A percentile compares a stretch with the other conserved stretches of the same genome.
These are phyloP conservation scores for Monosporozyma siamensis DNA, from an alignment of 805 yeast genomes.

Conservation along the genomic window DNA sequence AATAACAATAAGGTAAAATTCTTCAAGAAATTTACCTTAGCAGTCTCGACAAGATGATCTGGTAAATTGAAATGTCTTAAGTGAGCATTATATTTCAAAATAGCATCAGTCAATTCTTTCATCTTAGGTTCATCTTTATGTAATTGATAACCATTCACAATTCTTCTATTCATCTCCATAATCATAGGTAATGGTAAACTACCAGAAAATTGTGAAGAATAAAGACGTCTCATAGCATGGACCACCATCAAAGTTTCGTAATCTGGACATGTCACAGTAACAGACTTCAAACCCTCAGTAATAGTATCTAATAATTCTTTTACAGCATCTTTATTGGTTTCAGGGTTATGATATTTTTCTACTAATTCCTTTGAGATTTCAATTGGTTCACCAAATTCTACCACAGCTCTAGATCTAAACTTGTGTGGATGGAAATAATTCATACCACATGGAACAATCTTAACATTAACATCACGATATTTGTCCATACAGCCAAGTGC, in stretches of 20 bases:
- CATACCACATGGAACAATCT: constrained; percentile 95
- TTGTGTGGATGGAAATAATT: constrained; percentile 94
- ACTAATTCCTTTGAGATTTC: constrained; percentile 55
- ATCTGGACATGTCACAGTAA: constrained; percentile 82
- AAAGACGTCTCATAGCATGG: constrained; percentile 85
- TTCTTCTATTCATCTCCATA: constrained; percentile 83
- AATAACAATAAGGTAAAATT: constrained; percentile 45
- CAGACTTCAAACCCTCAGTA: constrained; percentile 67
- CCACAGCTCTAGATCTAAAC: constrained; percentile 88
- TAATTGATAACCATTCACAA: constrained; percentile 71
- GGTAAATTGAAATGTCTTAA: constrained; percentile 53
- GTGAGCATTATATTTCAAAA: constrained; percentile 66
- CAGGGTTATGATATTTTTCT: constrained; percentile 49
- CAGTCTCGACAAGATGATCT: constrained; percentile 43
- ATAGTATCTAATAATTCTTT: constrained; percentile 59
- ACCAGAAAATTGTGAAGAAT: constrained; percentile 49
- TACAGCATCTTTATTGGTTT: constrained; percentile 54
- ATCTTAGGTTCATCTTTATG: constrained; percentile 64
- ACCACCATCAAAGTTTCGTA: constrained; percentile 82
- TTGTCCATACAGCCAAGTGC: constrained; percentile 88
- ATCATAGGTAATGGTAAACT: constrained; percentile 71
- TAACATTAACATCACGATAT: constrained; percentile 65
- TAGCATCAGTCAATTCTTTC: constrained; percentile 48
- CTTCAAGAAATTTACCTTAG: constrained; percentile 41
- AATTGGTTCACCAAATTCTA: constrained; percentile 88